Evolutionary conservation across 75 land plant genomes (phyloP).

Genomic region (Picea sitchensis): DNA sequence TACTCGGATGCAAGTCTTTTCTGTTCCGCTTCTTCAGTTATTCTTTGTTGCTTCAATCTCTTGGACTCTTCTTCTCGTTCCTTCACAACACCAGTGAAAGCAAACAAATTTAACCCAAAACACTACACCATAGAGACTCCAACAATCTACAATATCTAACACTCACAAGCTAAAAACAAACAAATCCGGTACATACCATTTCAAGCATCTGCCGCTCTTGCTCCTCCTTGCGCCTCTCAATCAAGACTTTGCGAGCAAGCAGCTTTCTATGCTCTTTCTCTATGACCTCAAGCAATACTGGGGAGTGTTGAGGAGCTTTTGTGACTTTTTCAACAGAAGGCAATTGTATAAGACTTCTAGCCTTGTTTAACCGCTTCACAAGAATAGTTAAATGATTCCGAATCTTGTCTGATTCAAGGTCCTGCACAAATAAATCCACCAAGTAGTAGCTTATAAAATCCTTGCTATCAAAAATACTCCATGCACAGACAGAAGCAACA

Average conservation of each 20-base stretch:
- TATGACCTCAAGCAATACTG: slow-evolving; percentile 48
- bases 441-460: background rate
- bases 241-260: slow-evolving; percentile 89
- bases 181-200: slow-evolving; percentile 44
- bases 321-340: slow-evolving; percentile 39
- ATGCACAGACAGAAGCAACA: too few species aligned
- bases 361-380: slow-evolving; percentile 79
- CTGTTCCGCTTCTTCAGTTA: slow-evolving; percentile 82
- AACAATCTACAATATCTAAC: too few species aligned
- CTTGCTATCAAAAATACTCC: background rate
- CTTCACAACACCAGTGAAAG: slow-evolving; percentile 23
- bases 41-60: slow-evolving; percentile 67
- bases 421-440: slow-evolving; percentile 36
- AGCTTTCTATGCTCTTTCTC: slow-evolving; percentile 94
- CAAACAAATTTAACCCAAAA: background rate
- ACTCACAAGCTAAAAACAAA: background rate
- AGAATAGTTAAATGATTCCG: slow-evolving; percentile 65
- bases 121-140: too few species aligned
- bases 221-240: slow-evolving; percentile 98
- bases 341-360: slow-evolving; percentile 55
- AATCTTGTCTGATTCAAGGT: slow-evolving; percentile 77
- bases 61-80: slow-evolving; percentile 88
- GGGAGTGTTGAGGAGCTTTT: slow-evolving; percentile 35
- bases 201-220: slow-evolving; percentile 92
- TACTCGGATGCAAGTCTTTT: slow-evolving; percentile 74